Evolutionary conservation across 106 monocot genomes (phyloP), one percentile per base, ranked within the genome.

Genomic region (Agapanthus africanus): DNA sequence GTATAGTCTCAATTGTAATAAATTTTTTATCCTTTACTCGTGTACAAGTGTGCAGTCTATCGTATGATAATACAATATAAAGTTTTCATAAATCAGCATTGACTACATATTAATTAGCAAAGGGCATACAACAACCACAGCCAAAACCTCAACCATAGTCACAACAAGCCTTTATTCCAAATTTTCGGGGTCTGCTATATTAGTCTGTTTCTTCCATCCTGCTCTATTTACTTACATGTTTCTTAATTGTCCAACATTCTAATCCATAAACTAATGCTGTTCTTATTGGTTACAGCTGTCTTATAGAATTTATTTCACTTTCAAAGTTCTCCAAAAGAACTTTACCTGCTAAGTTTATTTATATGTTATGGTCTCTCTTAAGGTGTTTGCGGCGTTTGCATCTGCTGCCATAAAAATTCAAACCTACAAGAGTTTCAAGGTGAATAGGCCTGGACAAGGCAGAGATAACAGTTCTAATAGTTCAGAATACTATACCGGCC

Each of bases 341-440:
- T 68, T 68, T 50, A 13, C 15, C 23, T 16, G 21, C 15, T 32
- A 37, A 22, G 22, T 47, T 15, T 40, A 44, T 23, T 54, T 54
- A 38, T 26, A 22, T 39, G 23, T 31, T 54, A 18, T 63, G 32
- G n/a, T 69, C 11, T 44, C 33, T 71, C 31, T 85, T 44, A 70
- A 95, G 95, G 75, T 95, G 62, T 21, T 88, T 54, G 77, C 68
- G 15, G 76, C 88, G 65, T 88, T 95, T 74, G 71, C 65, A 63
- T 65, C 70, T 66, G 85, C 91, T 79, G 77, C 81, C 11, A 46
- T 85, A 67, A 83, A 81, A 76, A 16, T 88, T 44, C 80, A 73
- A 76, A 49, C 69, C 25, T 83, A 74, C 52, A 79, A 67, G 65
- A 80, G 51, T 69, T 71, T 71, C 63, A 81, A 71, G 67, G 60